A percentile compares a stretch with the other conserved stretches of the same genome.
Evolutionary conservation across 768 basidiomycete genomes (phyloP).

Genomic region (Hygrophoropsis aurantiaca): DNA sequence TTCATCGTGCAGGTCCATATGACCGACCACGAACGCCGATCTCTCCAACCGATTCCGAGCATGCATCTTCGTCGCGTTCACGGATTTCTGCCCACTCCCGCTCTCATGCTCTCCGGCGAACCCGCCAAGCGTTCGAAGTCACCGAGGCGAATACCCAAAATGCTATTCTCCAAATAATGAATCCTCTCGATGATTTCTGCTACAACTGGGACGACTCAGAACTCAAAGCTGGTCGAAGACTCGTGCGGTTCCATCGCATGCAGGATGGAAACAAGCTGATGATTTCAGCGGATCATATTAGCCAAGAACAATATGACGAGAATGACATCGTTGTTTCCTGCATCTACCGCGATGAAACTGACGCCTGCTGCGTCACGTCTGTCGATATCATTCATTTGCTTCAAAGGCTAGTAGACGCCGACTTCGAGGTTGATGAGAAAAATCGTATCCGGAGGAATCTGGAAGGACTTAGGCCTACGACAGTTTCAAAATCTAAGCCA

Average conservation of each 20-base stretch:
- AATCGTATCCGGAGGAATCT: constrained; percentile 93
- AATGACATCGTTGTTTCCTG: constrained; percentile 88
- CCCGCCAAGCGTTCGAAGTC: constrained; percentile 22
- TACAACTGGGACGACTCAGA: constrained; percentile 67
- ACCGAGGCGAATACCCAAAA: constrained; percentile 48
- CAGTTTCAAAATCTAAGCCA: constrained; percentile 82
- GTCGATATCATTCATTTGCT: constrained; percentile 95
- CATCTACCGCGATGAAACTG: constrained; percentile 80
- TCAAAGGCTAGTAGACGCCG: constrained; percentile 68
- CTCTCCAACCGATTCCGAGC: constrained; percentile 39
- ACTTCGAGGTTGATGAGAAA: constrained; percentile 94
- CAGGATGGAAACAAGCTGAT: constrained; percentile 77
- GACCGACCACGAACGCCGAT: constrained; percentile 40
- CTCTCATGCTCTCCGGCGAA: constrained; percentile 20
- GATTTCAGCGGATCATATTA: constrained; percentile 75
- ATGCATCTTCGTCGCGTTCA: constrained; percentile 26
- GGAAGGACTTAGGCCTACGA: constrained; percentile 88
- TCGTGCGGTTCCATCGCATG: constrained; percentile 81
- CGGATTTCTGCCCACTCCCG: constrained; percentile 1
- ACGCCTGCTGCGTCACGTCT: constrained; percentile 85
- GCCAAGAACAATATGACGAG: constrained; percentile 70
- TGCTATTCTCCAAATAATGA: constrained; percentile 60
- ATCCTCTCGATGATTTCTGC: constrained; percentile 56
- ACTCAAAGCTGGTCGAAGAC: constrained; percentile 65
- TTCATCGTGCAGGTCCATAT: constrained; percentile 40